A percentile compares a stretch with the other conserved stretches of the same genome.
phyloP scores from a whole-genome alignment of 2,329 filamentous ascomycete species.

The Biscogniauxia marginata region DNA sequence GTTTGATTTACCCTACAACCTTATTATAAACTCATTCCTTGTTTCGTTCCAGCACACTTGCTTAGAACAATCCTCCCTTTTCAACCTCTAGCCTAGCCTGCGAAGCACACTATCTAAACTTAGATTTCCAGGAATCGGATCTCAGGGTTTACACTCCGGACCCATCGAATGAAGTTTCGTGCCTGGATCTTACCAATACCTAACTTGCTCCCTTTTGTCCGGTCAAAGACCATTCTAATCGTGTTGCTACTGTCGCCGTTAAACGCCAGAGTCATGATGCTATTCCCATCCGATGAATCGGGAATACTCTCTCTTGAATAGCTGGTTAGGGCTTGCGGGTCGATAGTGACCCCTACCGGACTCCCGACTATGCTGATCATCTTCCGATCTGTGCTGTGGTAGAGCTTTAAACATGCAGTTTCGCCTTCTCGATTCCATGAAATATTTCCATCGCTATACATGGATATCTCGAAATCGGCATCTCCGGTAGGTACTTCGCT shows the following conservation, averaged over 20 bases:
- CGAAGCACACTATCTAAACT: too few species aligned
- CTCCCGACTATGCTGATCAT: slow-evolving; percentile 9
- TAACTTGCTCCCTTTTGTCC: slow-evolving; percentile 15
- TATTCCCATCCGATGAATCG: not conserved
- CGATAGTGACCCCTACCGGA: slow-evolving; percentile 14
- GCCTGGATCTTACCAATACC: slow-evolving; percentile 23
- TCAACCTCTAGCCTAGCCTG: too few species aligned
- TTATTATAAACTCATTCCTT: too few species aligned
- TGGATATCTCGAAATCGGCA: slow-evolving; percentile 22
- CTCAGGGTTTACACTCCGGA: slow-evolving; percentile 15
- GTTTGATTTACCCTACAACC: too few species aligned
- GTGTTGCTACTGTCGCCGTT: not conserved
- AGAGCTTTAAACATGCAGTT: slow-evolving; percentile 16
- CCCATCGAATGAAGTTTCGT: slow-evolving; percentile 24
- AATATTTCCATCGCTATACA: slow-evolving; percentile 13
- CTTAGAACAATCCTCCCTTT: too few species aligned
- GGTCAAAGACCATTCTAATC: slow-evolving; percentile 22
- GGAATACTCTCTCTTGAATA: not conserved
- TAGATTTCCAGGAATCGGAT: slow-evolving; percentile 14
- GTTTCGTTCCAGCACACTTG: too few species aligned
- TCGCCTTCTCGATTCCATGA: slow-evolving; percentile 18
- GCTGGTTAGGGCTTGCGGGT: slow-evolving; percentile 5
- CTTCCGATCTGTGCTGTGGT: slow-evolving; percentile 14
- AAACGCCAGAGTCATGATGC: not conserved
- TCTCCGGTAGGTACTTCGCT: not conserved